Evolutionary conservation across 2,329 filamentous ascomycete species (phyloP).

Genomic region (Pyrenophora seminiperda): DNA sequence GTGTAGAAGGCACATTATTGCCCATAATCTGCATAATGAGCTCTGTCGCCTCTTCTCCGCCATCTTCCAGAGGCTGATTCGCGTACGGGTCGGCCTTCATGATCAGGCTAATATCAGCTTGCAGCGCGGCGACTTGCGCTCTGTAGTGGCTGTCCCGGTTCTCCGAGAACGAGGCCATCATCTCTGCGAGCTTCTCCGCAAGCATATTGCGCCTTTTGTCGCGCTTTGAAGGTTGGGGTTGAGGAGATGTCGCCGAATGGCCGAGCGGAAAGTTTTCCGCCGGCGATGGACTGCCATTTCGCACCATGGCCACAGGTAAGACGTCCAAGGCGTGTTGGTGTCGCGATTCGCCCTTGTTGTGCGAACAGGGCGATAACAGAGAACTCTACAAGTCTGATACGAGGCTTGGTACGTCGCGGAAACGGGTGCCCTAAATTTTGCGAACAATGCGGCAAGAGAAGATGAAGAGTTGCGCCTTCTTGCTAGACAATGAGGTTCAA

Average conservation of each 20-base stretch:
- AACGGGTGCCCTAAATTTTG: background rate
- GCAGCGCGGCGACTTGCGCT: conserved; percentile 87
- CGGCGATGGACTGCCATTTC: conserved; percentile 46
- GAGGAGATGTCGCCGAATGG: conserved; percentile 51
- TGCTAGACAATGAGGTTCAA: background rate
- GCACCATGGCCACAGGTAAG: conserved; percentile 39
- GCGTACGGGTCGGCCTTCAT: conserved; percentile 83
- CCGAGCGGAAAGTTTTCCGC: conserved; percentile 44
- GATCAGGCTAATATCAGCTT: conserved; percentile 85
- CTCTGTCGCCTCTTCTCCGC: conserved; percentile 68
- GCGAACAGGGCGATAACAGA: conserved; percentile 4
- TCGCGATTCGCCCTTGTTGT: conserved; percentile 4
- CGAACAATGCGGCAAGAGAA: background rate
- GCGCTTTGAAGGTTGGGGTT: conserved; percentile 71
- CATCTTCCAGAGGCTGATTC: conserved; percentile 69
- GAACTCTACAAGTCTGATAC: background rate
- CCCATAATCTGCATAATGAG: conserved; percentile 57
- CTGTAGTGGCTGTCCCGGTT: conserved; percentile 85
- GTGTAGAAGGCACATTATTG: conserved; percentile 48
- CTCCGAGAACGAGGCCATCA: conserved; percentile 77
- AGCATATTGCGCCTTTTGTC: conserved; percentile 88
- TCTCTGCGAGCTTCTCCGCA: conserved; percentile 74
- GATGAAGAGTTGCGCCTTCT: background rate
- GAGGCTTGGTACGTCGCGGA: background rate
- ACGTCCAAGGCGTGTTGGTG: background rate